Conservation (phyloP, 768 basidiomycete species). For the Lentinula aciculospora region DNA sequence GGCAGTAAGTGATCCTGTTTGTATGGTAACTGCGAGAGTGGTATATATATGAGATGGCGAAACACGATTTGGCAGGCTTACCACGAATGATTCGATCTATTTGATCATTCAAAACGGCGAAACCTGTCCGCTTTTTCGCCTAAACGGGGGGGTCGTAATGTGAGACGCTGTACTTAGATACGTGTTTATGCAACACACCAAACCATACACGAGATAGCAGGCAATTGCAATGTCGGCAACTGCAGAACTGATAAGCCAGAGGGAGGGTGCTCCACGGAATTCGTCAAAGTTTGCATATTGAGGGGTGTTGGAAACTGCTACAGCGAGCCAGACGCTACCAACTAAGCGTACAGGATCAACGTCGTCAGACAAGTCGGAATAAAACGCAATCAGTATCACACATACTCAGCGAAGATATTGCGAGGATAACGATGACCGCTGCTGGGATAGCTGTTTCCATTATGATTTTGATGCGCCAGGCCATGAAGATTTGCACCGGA, state of each 20-base stretch:
- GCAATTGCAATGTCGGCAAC: slow-evolving; percentile 5
- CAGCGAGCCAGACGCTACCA: slow-evolving; percentile 2
- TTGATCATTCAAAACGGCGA: slow-evolving; percentile 5
- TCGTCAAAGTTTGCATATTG: slow-evolving; percentile 2
- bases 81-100: slow-evolving; percentile 7
- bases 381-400: neutral
- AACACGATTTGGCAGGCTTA: neutral
- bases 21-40: slow-evolving; percentile 1
- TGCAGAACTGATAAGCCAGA: slow-evolving; percentile 7
- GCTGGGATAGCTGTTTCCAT: slow-evolving; percentile 1
- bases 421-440: neutral
- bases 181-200: neutral
- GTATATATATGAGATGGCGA: neutral
- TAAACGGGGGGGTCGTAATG: too few species aligned
- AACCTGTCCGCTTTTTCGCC: neutral
- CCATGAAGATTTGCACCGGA: slow-evolving; percentile 9
- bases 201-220: neutral
- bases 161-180: too few species aligned
- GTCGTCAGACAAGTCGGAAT: neutral
- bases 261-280: neutral
- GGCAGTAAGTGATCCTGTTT: slow-evolving; percentile 7
- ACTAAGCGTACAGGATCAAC: neutral
- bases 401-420: slow-evolving; percentile 2
- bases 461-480: slow-evolving; percentile 2
- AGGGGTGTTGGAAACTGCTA: neutral